Percentiles rank a stretch among this genome's conserved stretches.
Conservation (phyloP, 2,329 filamentous ascomycete genomes). For the Chaetoscypha palmicola region DNA sequence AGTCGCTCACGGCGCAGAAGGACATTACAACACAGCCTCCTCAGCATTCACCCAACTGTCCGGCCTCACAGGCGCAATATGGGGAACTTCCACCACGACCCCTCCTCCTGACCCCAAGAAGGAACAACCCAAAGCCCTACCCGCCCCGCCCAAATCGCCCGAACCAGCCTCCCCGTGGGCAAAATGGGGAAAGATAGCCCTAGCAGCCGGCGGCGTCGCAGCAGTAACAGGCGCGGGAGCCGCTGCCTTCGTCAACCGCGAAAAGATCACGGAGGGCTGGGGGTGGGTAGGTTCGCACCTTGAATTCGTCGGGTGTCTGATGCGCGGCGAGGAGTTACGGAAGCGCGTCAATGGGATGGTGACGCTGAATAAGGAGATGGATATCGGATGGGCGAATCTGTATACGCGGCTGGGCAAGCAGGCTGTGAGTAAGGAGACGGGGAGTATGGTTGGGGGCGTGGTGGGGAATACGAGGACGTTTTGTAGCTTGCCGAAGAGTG, state of each 20-base stretch:
- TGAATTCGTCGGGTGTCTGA: slow-evolving; percentile 86
- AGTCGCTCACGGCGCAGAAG: slow-evolving; percentile 80
- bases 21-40: slow-evolving; percentile 69
- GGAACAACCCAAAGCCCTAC: slow-evolving; percentile 34
- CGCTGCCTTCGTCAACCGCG: slow-evolving; percentile 78
- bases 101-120: slow-evolving; percentile 27
- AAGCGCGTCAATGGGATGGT: slow-evolving; percentile 63
- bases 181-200: slow-evolving; percentile 75
- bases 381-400: slow-evolving; percentile 74
- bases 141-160: slow-evolving; percentile 33
- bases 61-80: slow-evolving; percentile 61
- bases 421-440: slow-evolving; percentile 44
- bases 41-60: slow-evolving; percentile 61
- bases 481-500: slow-evolving; percentile 66
- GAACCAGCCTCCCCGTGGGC: slow-evolving; percentile 52
- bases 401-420: slow-evolving; percentile 77
- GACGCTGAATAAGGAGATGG: slow-evolving; percentile 55
- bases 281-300: slow-evolving; percentile 84
- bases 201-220: slow-evolving; percentile 78
- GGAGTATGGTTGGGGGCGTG: slow-evolving; percentile 48
- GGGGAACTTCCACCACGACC: slow-evolving; percentile 40
- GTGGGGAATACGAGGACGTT: slow-evolving; percentile 74
- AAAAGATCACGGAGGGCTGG: slow-evolving; percentile 69
- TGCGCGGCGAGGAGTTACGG: slow-evolving; percentile 73
- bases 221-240: slow-evolving; percentile 76